Evolutionary conservation across 78 protist genomes (phyloP).

Genomic region (Planoprotostelium fungivorum): DNA sequence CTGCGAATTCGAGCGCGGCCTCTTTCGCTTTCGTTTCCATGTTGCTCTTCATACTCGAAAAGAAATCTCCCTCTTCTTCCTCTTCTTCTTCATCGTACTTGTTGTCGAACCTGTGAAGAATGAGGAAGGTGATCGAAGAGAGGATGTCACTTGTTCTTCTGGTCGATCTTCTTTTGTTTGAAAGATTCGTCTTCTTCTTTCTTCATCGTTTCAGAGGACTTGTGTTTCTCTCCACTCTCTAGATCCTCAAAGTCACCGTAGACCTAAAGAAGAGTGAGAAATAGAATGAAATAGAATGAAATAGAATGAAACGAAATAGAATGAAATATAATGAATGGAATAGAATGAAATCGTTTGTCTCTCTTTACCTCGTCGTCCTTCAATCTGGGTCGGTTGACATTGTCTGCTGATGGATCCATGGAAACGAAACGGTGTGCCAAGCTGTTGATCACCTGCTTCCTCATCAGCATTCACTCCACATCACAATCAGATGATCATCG

Average conservation of each 20-base stretch:
- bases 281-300: neutral
- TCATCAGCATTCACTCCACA: neutral
- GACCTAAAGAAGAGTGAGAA: neutral
- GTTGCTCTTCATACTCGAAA: constrained; percentile 10
- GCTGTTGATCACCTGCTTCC: neutral
- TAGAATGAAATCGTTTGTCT: too few relatives aligned
- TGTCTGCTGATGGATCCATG: neutral
- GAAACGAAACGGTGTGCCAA: neutral
- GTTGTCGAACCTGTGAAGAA: constrained; percentile 14
- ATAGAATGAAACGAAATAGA: neutral
- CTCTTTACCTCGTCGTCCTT: too few relatives aligned
- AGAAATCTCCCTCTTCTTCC: constrained; percentile 24
- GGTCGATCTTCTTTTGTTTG: too few relatives aligned
- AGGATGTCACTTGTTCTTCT: neutral
- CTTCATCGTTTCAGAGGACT: neutral
- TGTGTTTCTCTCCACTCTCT: constrained; percentile 70
- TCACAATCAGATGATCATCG: neutral
- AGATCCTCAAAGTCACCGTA: constrained; percentile 86
- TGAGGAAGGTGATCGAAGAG: neutral
- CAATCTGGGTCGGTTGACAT: too few relatives aligned
- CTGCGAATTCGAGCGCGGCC: constrained; percentile 67
- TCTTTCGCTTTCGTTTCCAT: constrained; percentile 24
- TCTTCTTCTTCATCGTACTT: constrained; percentile 26
- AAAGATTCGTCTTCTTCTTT: neutral
- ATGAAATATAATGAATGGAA: too few relatives aligned